Evolutionary conservation across 2,329 filamentous ascomycete species (phyloP).

Genomic region (Paecilomyces sp.): DNA sequence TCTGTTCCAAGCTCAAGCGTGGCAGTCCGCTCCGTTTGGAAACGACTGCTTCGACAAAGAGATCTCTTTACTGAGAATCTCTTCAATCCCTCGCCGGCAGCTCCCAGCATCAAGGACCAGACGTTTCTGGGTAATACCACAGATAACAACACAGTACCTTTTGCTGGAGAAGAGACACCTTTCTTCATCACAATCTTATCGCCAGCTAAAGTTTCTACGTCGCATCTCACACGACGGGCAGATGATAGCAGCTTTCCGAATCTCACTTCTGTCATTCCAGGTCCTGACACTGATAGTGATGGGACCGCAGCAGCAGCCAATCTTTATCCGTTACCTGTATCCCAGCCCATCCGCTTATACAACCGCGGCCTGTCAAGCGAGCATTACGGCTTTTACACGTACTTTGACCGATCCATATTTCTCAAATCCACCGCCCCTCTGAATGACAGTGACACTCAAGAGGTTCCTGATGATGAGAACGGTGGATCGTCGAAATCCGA

Average conservation of each 20-base stretch:
- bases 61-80: constrained; percentile 14
- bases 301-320: constrained; percentile 66
- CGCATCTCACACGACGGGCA: constrained; percentile 29
- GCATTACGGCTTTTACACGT: constrained; percentile 90
- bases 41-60: constrained; percentile 18
- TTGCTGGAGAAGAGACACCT: constrained; percentile 78
- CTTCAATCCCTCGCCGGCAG: constrained; percentile 39
- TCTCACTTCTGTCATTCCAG: constrained; percentile 52
- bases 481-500: constrained; percentile 43
- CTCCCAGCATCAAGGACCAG: constrained; percentile 58
- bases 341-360: constrained; percentile 76
- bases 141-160: constrained; percentile 63
- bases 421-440: constrained; percentile 53
- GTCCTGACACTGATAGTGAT: constrained; percentile 56
- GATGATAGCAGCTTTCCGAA: constrained; percentile 31
- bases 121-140: constrained; percentile 80
- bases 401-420: constrained; percentile 84
- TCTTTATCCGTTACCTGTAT: constrained; percentile 60
- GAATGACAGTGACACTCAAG: constrained; percentile 32
- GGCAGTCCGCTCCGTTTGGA: constrained; percentile 21
- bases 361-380: constrained; percentile 74
- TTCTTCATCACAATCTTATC: constrained; percentile 74
- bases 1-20: constrained; percentile 21
- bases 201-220: constrained; percentile 31
- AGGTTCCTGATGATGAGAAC: constrained; percentile 38